These are phyloP conservation scores for Helicostylum pulchrum DNA, from an alignment of 192 early-diverging fungal species.

Conservation along the genomic window DNA sequence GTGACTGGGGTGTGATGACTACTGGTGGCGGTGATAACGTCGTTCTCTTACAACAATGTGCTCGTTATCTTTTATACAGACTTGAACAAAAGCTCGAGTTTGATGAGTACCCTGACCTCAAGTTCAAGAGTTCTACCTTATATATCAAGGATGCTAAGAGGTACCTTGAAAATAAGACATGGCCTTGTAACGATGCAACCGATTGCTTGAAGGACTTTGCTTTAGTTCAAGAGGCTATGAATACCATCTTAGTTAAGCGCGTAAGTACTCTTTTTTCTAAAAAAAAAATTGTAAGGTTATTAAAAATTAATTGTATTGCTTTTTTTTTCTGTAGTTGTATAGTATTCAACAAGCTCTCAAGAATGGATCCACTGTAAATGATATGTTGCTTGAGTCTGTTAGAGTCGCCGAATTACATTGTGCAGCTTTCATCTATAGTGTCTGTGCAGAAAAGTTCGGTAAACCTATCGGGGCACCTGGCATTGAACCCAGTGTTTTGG, in stretches of 20 bases:
- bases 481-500: constrained; percentile 24
- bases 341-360: constrained; percentile 18
- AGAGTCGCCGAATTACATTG: constrained; percentile 36
- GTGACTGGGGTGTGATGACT: constrained; percentile 61
- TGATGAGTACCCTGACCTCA: constrained; percentile 24
- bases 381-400: constrained; percentile 28
- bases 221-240: constrained; percentile 22
- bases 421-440: constrained; percentile 20
- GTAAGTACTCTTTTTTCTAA: constrained; percentile 7
- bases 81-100: constrained; percentile 28
- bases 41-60: constrained; percentile 46
- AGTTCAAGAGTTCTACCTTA: constrained; percentile 14
- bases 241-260: constrained; percentile 25
- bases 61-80: constrained; percentile 41
- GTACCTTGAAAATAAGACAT: constrained; percentile 11
- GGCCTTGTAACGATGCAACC: constrained; percentile 10
- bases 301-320: background rate
- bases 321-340: constrained; percentile 22
- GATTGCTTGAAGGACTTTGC: constrained; percentile 7
- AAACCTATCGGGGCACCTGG: background rate
- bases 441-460: constrained; percentile 13
- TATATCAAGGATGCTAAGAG: constrained; percentile 20
- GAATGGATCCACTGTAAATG: constrained; percentile 22
- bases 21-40: constrained; percentile 55
- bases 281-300: background rate